Base-by-base conservation (phyloP, 352 stramenopile species). In the Pythium aristosporum region DNA sequence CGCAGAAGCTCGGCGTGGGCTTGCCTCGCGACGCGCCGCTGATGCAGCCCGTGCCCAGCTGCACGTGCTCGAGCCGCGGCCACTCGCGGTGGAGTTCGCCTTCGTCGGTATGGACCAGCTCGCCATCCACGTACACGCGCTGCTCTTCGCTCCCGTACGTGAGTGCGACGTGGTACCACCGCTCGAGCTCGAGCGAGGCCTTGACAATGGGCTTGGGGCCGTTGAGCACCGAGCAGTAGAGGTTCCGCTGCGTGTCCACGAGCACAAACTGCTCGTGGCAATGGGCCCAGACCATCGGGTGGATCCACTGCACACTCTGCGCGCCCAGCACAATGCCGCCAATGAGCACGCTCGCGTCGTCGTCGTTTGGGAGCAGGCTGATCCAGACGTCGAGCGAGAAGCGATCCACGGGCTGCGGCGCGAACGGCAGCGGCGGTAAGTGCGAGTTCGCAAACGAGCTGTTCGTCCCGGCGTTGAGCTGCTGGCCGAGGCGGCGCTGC, bases 131-230 rank as follows among this genome's bases (percentile, higher is more conserved):
- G 46, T 88, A 91, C n/a, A 85, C 70, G 11, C 53, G 61, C 55
- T 87, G 58, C 57, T 84, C 48, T 37, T 57, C 50, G 18, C 16
- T 71, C 7, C 73, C 69, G 59, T 82, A 89, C 12, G 71, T 83
- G 3, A 88, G 60, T 8, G 79, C 75, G 34, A 89, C 65, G 65
- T 91, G 80, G 57, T 91, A 89, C 79, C 79, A 91, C 23, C 83
- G 78, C 43, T 70, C 56, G 30, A 25, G 12, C 43, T 61, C 41
- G 21, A 70, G 57, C 13, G 23, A 41, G 3, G 6, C 0, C 1
- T 55, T 55, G 23, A 62, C 57, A 25, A 61, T 41, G 12, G 47
- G 57, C 53, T 69, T 72, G 7, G 49, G 25, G 18, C 32, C 41
- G 20, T 80, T 68, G n/a, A 83, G 52, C 30, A 84, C 67, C 10